These are phyloP conservation scores for Scheffersomyces stipitis DNA, from an alignment of 805 yeast genomes.

Conservation along the genomic window DNA sequence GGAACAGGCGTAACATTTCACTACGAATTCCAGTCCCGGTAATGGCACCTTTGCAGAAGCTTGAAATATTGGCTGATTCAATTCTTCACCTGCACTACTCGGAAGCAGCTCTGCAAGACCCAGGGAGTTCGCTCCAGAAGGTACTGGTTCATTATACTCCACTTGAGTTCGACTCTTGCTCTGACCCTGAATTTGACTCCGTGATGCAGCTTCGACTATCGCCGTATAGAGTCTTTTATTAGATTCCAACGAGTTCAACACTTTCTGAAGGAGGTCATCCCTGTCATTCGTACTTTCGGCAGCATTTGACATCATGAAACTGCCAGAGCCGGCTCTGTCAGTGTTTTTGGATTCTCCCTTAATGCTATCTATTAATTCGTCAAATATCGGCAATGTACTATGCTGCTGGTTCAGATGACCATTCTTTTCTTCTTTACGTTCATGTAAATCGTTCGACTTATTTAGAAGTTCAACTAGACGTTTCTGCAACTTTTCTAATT, in stretches of 20 bases:
- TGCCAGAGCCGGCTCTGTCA: not conserved
- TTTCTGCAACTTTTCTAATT: not conserved
- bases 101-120: too few species aligned
- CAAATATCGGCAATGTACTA: slow-evolving; percentile 5
- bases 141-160: too few species aligned
- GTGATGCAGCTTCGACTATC: not conserved
- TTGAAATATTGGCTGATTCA: too few species aligned
- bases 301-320: not conserved
- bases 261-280: not conserved
- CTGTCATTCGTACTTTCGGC: not conserved
- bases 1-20: too few species aligned
- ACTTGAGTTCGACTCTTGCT: too few species aligned
- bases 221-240: not conserved
- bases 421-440: slow-evolving; percentile 4
- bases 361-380: slow-evolving; percentile 7
- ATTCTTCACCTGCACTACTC: too few species aligned
- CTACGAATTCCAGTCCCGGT: too few species aligned
- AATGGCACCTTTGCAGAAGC: too few species aligned
- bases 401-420: slow-evolving; percentile 3
- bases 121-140: too few species aligned
- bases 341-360: not conserved
- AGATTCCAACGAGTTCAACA: not conserved
- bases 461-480: too few species aligned
- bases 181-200: too few species aligned
- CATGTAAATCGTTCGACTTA: slow-evolving; percentile 4